Conservation (phyloP, 2,329 filamentous ascomycete species). For the Arthrobotrys musiformis region DNA sequence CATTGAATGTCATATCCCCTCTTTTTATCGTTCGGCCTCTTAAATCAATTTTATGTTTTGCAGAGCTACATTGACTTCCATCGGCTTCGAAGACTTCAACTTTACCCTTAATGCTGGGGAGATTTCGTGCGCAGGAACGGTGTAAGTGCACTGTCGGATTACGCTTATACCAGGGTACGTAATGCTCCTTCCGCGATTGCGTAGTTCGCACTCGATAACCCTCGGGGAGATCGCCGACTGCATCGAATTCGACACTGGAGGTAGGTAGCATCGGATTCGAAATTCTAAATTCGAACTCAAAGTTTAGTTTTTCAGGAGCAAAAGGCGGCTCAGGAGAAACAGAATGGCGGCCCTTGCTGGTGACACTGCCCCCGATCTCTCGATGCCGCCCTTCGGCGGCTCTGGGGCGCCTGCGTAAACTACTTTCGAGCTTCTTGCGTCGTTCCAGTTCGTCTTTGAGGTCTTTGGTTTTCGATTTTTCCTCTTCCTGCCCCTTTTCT, state of each 20-base stretch:
- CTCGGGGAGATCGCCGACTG: slow-evolving; percentile 7
- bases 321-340: too few species aligned
- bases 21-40: not conserved
- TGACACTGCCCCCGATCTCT: not conserved
- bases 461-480: not conserved
- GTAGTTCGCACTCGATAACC: not conserved
- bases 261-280: not conserved
- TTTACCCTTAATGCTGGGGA: not conserved
- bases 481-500: too few species aligned
- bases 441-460: not conserved
- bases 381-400: not conserved
- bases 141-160: slow-evolving; percentile 4
- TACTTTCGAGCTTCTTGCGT: not conserved
- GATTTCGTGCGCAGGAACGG: not conserved
- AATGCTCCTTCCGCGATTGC: slow-evolving; percentile 14
- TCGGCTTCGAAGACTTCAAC: slow-evolving; percentile 10
- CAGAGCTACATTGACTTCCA: not conserved
- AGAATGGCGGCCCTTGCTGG: too few species aligned
- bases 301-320: not conserved
- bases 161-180: slow-evolving; percentile 5
- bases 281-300: slow-evolving; percentile 18
- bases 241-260: not conserved
- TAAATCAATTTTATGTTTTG: slow-evolving; percentile 15
- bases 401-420: not conserved
- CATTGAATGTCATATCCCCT: slow-evolving; percentile 27